phyloP scores from a whole-genome alignment of 805 yeast genomes.

The Schwanniomyces sp. region DNA sequence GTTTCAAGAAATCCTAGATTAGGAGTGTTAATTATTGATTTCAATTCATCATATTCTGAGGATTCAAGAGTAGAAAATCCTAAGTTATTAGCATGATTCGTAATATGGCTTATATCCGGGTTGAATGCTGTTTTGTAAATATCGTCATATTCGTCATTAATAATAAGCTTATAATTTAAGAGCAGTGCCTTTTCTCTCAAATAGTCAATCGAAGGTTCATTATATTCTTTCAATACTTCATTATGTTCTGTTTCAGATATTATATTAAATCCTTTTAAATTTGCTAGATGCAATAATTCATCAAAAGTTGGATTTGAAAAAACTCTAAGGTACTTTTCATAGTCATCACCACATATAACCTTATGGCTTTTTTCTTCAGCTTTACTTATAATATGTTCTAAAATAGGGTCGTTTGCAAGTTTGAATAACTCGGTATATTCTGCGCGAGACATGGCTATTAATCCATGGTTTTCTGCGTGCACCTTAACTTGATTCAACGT shows the following conservation, averaged over 20 bases:
- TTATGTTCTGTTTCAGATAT: slow-evolving; percentile 17
- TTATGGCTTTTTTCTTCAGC: slow-evolving; percentile 11
- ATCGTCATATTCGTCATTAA: slow-evolving; percentile 5
- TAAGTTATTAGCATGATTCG: slow-evolving; percentile 16
- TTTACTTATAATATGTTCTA: slow-evolving; percentile 20
- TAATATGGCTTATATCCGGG: slow-evolving; percentile 13
- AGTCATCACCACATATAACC: slow-evolving; percentile 10
- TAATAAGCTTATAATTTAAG: slow-evolving; percentile 3
- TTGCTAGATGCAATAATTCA: slow-evolving; percentile 18
- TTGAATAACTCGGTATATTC: slow-evolving; percentile 34
- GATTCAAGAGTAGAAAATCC: slow-evolving; percentile 20
- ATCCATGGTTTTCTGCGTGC: slow-evolving; percentile 33
- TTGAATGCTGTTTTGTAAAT: slow-evolving; percentile 8
- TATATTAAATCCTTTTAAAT: slow-evolving; percentile 11
- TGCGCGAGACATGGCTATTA: slow-evolving; percentile 27
- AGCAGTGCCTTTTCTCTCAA: slow-evolving; percentile 13
- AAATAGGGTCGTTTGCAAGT: slow-evolving; percentile 26
- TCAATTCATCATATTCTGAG: slow-evolving; percentile 11
- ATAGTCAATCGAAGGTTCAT: slow-evolving; percentile 19
- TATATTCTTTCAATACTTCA: slow-evolving; percentile 8
- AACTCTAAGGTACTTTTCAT: slow-evolving; percentile 6
- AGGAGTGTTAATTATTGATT: slow-evolving; percentile 17
- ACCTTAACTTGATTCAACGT: slow-evolving; percentile 30
- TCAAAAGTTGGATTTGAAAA: slow-evolving; percentile 20
- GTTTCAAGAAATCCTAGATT: slow-evolving; percentile 24